phyloP scores from a whole-genome alignment of 2,329 filamentous ascomycete genomes.

The Thermoascus crustaceus region DNA sequence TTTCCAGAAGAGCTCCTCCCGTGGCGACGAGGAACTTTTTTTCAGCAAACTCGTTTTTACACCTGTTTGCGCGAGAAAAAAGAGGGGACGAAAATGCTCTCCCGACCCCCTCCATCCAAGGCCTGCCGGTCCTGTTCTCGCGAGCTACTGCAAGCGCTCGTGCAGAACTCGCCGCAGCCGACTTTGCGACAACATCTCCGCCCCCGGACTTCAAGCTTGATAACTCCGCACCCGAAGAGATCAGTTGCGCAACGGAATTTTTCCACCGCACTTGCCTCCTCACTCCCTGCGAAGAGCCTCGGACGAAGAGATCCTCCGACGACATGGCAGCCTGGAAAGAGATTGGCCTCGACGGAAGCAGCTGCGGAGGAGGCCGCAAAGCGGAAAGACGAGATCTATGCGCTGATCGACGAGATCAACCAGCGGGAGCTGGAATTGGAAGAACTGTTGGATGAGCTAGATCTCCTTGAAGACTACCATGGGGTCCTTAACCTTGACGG shows the following conservation, averaged over 20 bases:
- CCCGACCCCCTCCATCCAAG: slow-evolving; percentile 22
- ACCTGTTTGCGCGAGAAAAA: slow-evolving; percentile 7
- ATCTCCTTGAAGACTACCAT: slow-evolving; percentile 21
- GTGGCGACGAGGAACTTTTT: slow-evolving; percentile 10
- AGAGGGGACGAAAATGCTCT: slow-evolving; percentile 25
- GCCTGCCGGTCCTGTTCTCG: slow-evolving; percentile 21
- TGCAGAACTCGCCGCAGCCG: slow-evolving; percentile 12
- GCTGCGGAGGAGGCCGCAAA: slow-evolving; percentile 11
- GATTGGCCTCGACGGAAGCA: slow-evolving; percentile 17
- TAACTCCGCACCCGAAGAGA: slow-evolving; percentile 12
- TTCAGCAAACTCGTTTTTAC: slow-evolving; percentile 4
- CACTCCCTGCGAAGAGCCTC: neutral
- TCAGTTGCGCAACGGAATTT: slow-evolving; percentile 8
- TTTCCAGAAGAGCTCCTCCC: slow-evolving; percentile 14
- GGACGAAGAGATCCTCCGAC: too few relatives aligned
- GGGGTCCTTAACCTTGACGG: slow-evolving; percentile 16
- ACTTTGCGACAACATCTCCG: slow-evolving; percentile 16
- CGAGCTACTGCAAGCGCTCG: slow-evolving; percentile 17
- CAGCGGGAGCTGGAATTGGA: slow-evolving; percentile 27
- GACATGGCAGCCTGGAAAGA: slow-evolving; percentile 11
- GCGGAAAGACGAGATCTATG: slow-evolving; percentile 25
- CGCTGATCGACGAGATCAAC: slow-evolving; percentile 30
- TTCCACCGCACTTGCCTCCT: slow-evolving; percentile 1
- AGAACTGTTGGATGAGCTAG: slow-evolving; percentile 27
- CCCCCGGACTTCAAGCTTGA: slow-evolving; percentile 16